These are phyloP conservation scores for Serendipita vermifera DNA, from an alignment of 768 basidiomycete genomes.

Conservation along the genomic window DNA sequence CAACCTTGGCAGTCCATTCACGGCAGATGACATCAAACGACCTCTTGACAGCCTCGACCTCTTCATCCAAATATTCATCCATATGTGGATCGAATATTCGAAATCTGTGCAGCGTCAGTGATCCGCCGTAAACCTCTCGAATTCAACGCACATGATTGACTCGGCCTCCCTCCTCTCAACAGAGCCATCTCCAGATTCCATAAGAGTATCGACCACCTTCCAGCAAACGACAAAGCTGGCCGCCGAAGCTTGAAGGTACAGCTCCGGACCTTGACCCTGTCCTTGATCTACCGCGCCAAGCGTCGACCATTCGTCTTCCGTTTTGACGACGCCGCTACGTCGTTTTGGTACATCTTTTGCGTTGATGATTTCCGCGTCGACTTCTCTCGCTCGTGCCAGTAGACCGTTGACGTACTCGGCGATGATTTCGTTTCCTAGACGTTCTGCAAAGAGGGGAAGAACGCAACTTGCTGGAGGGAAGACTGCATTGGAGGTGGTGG, in stretches of 20 bases:
- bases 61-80: constrained; percentile 96
- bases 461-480: constrained; percentile 76
- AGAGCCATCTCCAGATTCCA: constrained; percentile 31
- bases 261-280: constrained; percentile 22
- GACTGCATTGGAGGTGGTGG: constrained; percentile 65
- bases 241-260: constrained; percentile 73
- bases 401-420: constrained; percentile 19
- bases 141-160: constrained; percentile 68
- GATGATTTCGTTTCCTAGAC: constrained; percentile 66
- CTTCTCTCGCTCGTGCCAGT: background rate
- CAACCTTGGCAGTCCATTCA: constrained; percentile 66
- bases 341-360: background rate
- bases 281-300: background rate
- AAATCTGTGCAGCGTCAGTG: constrained; percentile 62
- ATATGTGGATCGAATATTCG: constrained; percentile 93
- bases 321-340: background rate
- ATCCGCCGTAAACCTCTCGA: no score
- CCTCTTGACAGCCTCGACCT: constrained; percentile 68
- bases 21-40: constrained; percentile 62
- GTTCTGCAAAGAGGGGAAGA: constrained; percentile 67
- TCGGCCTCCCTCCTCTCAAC: constrained; percentile 49
- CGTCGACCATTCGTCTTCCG: background rate
- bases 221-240: constrained; percentile 83
- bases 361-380: constrained; percentile 4
- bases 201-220: constrained; percentile 67